Conservation (phyloP, 2,329 filamentous ascomycete genomes). For the Fusarium torulosum region DNA sequence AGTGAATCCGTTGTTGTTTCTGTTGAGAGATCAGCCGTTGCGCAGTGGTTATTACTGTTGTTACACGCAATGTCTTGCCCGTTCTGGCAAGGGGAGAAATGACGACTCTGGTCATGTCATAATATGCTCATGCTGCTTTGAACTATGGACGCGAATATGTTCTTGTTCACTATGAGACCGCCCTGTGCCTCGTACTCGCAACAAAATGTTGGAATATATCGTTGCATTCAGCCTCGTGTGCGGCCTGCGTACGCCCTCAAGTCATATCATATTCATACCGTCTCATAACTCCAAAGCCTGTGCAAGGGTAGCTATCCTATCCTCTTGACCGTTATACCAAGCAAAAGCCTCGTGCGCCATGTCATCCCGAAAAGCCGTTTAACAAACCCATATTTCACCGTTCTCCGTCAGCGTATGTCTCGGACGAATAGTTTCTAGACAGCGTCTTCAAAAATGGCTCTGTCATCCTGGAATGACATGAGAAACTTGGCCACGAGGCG, state of each 20-base stretch:
- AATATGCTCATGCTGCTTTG: constrained; percentile 9
- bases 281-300: constrained; percentile 9
- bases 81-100: background rate
- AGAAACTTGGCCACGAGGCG: constrained; percentile 67
- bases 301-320: constrained; percentile 24
- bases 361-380: constrained; percentile 31
- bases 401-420: constrained; percentile 33
- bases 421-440: constrained; percentile 32
- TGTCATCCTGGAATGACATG: constrained; percentile 66
- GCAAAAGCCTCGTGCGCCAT: constrained; percentile 36
- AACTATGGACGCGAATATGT: background rate
- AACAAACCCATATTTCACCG: constrained; percentile 9
- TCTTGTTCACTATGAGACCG: constrained; percentile 6
- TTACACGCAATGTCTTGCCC: constrained; percentile 24
- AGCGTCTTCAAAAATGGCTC: constrained; percentile 58
- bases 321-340: constrained; percentile 26
- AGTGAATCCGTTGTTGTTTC: constrained; percentile 2
- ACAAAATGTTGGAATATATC: background rate
- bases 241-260: constrained; percentile 7
- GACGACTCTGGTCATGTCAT: constrained; percentile 7
- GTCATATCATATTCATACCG: constrained; percentile 3
- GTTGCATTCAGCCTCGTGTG: constrained; percentile 21
- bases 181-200: constrained; percentile 1
- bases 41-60: background rate
- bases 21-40: background rate